Conservation (phyloP, 2,329 filamentous ascomycete genomes). For the Grosmannia penicillata region DNA sequence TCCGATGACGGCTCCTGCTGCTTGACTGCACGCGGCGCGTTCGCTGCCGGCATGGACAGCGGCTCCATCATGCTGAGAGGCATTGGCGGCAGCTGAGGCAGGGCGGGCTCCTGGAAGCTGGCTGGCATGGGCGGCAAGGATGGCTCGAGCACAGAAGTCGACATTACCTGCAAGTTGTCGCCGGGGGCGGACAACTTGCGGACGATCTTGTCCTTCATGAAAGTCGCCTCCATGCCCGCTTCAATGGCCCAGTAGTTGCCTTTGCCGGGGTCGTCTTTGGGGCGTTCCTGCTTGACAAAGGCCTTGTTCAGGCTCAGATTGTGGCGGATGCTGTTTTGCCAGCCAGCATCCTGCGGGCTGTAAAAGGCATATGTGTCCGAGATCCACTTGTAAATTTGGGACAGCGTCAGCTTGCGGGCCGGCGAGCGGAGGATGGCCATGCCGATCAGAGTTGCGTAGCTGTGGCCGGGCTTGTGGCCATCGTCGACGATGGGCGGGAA, state of each 20-base stretch:
- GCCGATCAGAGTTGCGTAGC: slow-evolving; percentile 81
- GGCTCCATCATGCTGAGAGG: slow-evolving; percentile 13
- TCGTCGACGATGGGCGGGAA: slow-evolving; percentile 75
- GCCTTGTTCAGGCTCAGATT: slow-evolving; percentile 95
- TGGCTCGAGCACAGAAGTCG: slow-evolving; percentile 34
- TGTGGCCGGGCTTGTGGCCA: no score
- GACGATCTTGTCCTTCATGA: slow-evolving; percentile 71
- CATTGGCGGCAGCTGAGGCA: slow-evolving; percentile 26
- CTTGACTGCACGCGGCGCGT: slow-evolving; percentile 10
- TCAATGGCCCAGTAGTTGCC: slow-evolving; percentile 96
- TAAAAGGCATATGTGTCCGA: slow-evolving; percentile 91
- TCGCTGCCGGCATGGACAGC: not conserved
- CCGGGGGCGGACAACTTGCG: slow-evolving; percentile 41
- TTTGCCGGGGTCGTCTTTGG: slow-evolving; percentile 94
- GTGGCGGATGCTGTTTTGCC: slow-evolving; percentile 98
- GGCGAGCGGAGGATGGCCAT: slow-evolving; percentile 90
- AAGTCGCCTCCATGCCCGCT: slow-evolving; percentile 75
- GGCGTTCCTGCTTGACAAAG: slow-evolving; percentile 87
- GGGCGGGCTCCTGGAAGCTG: slow-evolving; percentile 28
- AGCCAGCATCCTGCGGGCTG: slow-evolving; percentile 68
- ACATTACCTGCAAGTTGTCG: slow-evolving; percentile 45
- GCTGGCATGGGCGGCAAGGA: slow-evolving; percentile 22
- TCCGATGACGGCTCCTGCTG: slow-evolving; percentile 55
- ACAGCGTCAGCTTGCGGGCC: slow-evolving; percentile 68
- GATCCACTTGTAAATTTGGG: slow-evolving; percentile 99